Percentiles rank a stretch among this genome's conserved stretches.
Evolutionary conservation across 2,329 filamentous ascomycete genomes (phyloP).

Genomic region (Onygena corvina): DNA sequence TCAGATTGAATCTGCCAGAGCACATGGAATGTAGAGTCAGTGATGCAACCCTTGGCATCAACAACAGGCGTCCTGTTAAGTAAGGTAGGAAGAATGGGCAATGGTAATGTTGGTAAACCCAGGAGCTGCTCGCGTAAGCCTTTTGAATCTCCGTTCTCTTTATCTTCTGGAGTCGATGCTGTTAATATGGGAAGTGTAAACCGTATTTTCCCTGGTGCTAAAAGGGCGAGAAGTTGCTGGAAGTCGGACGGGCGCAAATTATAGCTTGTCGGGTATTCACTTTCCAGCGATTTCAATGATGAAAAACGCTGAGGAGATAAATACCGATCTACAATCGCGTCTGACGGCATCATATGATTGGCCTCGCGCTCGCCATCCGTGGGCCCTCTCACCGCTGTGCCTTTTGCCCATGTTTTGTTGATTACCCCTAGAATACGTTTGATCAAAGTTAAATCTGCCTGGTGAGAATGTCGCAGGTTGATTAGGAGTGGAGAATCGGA

Average conservation of each 20-base stretch:
- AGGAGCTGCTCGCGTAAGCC: not conserved
- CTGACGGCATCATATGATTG: not conserved
- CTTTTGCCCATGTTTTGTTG: not conserved
- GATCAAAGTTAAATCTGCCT: conserved; percentile 1
- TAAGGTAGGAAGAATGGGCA: not conserved
- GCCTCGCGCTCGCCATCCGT: not conserved
- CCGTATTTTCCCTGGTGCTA: conserved; percentile 28
- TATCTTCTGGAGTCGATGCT: not conserved
- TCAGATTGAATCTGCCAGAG: conserved; percentile 26
- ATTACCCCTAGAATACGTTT: not conserved
- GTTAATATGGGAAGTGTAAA: conserved; percentile 32
- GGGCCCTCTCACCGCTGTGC: not conserved
- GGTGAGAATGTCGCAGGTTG: conserved; percentile 13
- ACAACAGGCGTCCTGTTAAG: not conserved
- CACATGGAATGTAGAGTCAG: not conserved
- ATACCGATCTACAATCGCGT: not conserved
- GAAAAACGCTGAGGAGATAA: not conserved
- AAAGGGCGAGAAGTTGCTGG: conserved; percentile 18
- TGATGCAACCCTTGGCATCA: not conserved
- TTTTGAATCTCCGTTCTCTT: not conserved
- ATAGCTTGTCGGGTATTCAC: not conserved
- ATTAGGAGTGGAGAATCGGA: conserved; percentile 21
- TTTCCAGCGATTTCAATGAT: not conserved
- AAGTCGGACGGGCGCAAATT: conserved; percentile 10
- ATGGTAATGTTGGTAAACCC: not conserved